Conservation (phyloP, 495 filamentous ascomycete genomes). For the Xylaria venustula region DNA sequence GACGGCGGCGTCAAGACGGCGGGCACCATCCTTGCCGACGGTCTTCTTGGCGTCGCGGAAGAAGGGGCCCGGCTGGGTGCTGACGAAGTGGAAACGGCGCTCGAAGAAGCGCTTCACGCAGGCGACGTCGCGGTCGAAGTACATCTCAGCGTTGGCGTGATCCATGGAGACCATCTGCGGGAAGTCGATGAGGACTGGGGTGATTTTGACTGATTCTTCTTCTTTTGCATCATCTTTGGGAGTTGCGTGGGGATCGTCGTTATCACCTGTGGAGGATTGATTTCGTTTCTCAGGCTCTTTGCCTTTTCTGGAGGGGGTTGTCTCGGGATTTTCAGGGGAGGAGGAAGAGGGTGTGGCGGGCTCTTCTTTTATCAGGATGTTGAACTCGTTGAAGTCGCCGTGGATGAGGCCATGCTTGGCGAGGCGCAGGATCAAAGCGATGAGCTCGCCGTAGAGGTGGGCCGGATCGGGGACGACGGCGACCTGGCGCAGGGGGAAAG, state of each 20-base stretch:
- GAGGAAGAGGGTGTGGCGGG: neutral
- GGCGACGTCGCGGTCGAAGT: constrained; percentile 91
- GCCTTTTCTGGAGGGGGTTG: constrained; percentile 19
- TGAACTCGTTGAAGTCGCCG: constrained; percentile 99
- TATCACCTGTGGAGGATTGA: neutral
- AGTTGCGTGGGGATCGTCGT: constrained; percentile 8
- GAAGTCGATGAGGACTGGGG: constrained; percentile 91
- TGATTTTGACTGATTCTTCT: constrained; percentile 38
- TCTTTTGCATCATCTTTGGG: neutral
- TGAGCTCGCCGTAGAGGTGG: constrained; percentile 79
- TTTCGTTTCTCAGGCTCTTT: constrained; percentile 27
- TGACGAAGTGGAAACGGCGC: constrained; percentile 81
- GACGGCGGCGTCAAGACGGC: constrained; percentile 79
- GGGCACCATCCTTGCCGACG: constrained; percentile 60
- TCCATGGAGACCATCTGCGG: constrained; percentile 98
- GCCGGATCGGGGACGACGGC: constrained; percentile 75
- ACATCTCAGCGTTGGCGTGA: constrained; percentile 87
- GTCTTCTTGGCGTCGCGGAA: constrained; percentile 79
- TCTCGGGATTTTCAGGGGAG: constrained; percentile 27
- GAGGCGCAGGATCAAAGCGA: constrained; percentile 79
- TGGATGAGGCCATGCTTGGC: constrained; percentile 92
- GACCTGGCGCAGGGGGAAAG: constrained; percentile 84
- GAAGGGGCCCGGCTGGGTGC: constrained; percentile 78
- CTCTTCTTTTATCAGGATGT: constrained; percentile 85
- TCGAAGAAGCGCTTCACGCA: constrained; percentile 94